phyloP scores from a whole-genome alignment of 2,329 filamentous ascomycete genomes.

The Chaetomium sp. region DNA sequence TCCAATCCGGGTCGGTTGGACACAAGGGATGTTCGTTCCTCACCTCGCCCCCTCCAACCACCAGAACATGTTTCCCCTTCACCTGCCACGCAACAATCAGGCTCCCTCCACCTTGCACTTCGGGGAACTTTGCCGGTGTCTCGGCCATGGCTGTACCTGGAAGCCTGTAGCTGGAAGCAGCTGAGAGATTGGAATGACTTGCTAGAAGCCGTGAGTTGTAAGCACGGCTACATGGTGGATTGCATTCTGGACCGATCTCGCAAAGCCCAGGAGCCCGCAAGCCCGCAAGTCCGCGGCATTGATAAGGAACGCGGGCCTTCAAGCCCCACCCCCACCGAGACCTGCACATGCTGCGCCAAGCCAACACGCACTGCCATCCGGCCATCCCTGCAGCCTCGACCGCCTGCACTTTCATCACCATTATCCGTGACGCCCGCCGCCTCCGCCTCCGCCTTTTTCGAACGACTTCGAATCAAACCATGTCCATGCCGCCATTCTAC shows the following conservation, averaged over 20 bases:
- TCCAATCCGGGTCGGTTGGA: background rate
- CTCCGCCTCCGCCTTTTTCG: background rate
- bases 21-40: slow-evolving; percentile 34
- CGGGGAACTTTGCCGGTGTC: slow-evolving; percentile 61
- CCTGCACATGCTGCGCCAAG: slow-evolving; percentile 10
- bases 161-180: slow-evolving; percentile 35
- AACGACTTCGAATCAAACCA: background rate
- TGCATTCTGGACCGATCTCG: background rate
- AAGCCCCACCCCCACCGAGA: slow-evolving; percentile 10
- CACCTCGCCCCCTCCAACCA: slow-evolving; percentile 94
- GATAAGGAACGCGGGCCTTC: slow-evolving; percentile 8
- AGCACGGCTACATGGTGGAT: background rate
- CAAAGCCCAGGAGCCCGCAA: slow-evolving; percentile 13
- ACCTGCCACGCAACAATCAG: slow-evolving; percentile 96
- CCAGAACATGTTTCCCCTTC: slow-evolving; percentile 82
- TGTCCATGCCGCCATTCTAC: slow-evolving; percentile 4
- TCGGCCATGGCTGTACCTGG: slow-evolving; percentile 36
- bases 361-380: slow-evolving; percentile 6
- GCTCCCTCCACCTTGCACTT: slow-evolving; percentile 86
- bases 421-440: background rate
- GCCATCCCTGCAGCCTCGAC: slow-evolving; percentile 14
- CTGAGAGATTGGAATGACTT: background rate
- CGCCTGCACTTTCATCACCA: slow-evolving; percentile 1
- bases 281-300: too few relatives aligned
- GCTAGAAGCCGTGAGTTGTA: background rate